Percentiles rank a stretch among this genome's conserved stretches.
These are phyloP conservation scores for Chaetomidium leptoderma DNA, from an alignment of 495 filamentous ascomycete genomes.

Conservation along the genomic window DNA sequence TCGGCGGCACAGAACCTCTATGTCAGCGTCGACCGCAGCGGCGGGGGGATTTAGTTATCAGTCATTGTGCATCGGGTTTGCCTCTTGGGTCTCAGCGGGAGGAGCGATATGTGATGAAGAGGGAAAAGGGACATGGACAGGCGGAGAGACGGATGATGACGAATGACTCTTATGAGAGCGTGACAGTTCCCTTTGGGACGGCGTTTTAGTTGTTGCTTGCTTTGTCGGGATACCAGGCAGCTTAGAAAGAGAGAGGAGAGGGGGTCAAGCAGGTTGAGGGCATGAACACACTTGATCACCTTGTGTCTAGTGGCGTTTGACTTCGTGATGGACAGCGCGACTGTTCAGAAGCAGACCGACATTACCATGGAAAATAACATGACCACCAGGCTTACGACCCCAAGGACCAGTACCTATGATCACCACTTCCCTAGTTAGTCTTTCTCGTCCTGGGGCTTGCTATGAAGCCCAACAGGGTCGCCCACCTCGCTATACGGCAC, in stretches of 20 bases:
- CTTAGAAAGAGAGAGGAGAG: not conserved
- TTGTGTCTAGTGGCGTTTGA: not conserved
- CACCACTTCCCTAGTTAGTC: too few species aligned
- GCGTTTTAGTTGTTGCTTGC: too few species aligned
- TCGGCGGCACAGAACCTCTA: conserved; percentile 32
- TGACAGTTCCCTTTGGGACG: too few species aligned
- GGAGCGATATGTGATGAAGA: too few species aligned
- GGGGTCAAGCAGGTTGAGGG: not conserved
- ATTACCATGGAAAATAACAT: too few species aligned
- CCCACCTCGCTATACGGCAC: not conserved
- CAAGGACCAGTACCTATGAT: not conserved
- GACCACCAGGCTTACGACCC: not conserved
- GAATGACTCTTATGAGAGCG: too few species aligned
- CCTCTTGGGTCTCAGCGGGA: not conserved
- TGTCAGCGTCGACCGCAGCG: conserved; percentile 48
- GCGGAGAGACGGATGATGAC: too few species aligned
- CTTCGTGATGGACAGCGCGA: too few species aligned
- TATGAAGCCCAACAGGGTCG: not conserved
- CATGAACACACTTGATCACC: not conserved
- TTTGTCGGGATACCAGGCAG: too few species aligned
- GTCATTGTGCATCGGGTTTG: not conserved
- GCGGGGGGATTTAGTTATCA: conserved; percentile 37
- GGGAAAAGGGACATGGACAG: too few species aligned
- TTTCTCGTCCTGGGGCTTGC: not conserved
- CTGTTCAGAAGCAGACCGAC: too few species aligned